These are phyloP conservation scores for Mortierella sp. DNA, from an alignment of 371 early-diverging fungal genomes.

Conservation along the genomic window DNA sequence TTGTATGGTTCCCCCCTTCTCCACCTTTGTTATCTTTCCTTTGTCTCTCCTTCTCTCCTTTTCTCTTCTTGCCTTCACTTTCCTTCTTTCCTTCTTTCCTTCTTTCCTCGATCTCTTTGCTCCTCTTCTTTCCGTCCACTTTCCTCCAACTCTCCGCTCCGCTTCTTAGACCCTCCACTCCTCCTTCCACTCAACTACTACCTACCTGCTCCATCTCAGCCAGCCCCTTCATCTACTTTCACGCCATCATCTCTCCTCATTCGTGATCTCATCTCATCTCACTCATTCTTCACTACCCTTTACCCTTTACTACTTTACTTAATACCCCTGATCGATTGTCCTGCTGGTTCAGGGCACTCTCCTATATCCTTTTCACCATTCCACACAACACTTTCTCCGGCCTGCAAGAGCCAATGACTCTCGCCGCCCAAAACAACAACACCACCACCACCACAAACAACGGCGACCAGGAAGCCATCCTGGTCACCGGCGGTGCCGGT, in stretches of 20 bases:
- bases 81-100: neutral
- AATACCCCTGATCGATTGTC: slow-evolving; percentile 16
- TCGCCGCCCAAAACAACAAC: slow-evolving; percentile 18
- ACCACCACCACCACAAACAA: neutral
- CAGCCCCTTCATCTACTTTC: neutral
- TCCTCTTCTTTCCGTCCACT: neutral
- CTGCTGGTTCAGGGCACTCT: slow-evolving; percentile 33
- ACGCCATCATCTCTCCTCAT: slow-evolving; percentile 13
- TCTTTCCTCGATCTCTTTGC: slow-evolving; percentile 3
- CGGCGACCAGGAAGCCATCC: slow-evolving; percentile 52
- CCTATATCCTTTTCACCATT: slow-evolving; percentile 3
- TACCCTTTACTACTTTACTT: too few relatives aligned
- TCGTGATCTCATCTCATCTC: neutral
- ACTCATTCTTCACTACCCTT: neutral
- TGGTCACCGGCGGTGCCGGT: slow-evolving; percentile 86
- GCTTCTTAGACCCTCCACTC: too few relatives aligned
- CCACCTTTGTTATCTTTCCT: slow-evolving; percentile 9
- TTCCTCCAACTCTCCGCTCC: neutral
- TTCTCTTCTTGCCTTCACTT: neutral
- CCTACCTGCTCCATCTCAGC: slow-evolving; percentile 8
- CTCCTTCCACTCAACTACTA: neutral
- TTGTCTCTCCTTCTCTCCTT: neutral
- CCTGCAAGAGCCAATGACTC: slow-evolving; percentile 17
- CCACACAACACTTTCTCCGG: slow-evolving; percentile 20
- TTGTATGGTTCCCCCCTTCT: neutral